Conservation (phyloP, 257 asterid genomes). For the Fraxinus americana region DNA sequence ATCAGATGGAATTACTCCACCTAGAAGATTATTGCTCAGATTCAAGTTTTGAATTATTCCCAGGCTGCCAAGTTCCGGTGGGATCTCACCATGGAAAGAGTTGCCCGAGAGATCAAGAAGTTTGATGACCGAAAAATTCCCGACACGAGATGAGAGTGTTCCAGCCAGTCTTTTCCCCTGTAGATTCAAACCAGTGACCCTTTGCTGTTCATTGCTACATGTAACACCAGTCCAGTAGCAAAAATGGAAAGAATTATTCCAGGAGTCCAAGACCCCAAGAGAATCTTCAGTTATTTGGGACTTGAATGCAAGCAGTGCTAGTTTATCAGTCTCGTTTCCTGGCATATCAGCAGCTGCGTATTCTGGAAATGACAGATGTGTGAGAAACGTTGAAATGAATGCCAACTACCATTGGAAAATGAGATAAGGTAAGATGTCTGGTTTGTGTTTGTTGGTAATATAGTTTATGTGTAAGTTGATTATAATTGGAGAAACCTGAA, state of each 20-base stretch:
- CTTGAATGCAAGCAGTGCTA: constrained; percentile 49
- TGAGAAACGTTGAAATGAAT: constrained; percentile 17
- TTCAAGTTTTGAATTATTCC: constrained; percentile 29
- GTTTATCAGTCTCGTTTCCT: constrained; percentile 39
- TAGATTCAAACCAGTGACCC: constrained; percentile 44
- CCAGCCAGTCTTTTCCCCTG: constrained; percentile 35
- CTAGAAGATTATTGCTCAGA: constrained; percentile 28
- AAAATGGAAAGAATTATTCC: constrained; percentile 40
- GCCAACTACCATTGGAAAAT: constrained; percentile 32
- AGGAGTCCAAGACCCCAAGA: constrained; percentile 32
- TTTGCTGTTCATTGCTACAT: constrained; percentile 30
- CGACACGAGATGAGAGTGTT: constrained; percentile 34
- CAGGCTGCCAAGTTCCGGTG: constrained; percentile 38
- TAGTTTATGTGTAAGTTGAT: too few relatives aligned
- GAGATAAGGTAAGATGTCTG: not conserved
- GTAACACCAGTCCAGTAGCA: constrained; percentile 54
- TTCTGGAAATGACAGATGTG: constrained; percentile 27
- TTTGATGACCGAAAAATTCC: too few relatives aligned
- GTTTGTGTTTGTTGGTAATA: not conserved
- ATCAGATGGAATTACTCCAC: constrained; percentile 22
- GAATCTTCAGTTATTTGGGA: constrained; percentile 49
- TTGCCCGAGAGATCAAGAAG: not conserved
- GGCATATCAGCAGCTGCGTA: constrained; percentile 32
- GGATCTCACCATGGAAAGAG: constrained; percentile 26
- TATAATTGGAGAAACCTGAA: too few relatives aligned